phyloP scores from a whole-genome alignment of 768 basidiomycete genomes.

The Macrolepiota dolichaula region DNA sequence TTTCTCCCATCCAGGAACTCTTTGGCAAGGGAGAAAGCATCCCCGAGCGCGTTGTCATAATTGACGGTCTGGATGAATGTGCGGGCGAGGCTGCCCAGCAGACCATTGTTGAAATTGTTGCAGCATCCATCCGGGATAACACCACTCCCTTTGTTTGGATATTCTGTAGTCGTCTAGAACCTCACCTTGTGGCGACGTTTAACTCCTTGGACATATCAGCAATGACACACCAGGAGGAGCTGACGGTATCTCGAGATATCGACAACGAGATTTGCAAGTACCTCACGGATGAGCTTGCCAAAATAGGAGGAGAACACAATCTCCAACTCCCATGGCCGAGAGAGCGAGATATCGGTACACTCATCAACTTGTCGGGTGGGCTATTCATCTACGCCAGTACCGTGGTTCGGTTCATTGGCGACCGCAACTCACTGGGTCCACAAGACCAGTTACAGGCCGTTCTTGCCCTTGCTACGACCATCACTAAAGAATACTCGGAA shows the following conservation, averaged over 20 bases:
- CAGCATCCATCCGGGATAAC: not conserved
- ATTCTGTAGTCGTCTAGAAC: constrained; percentile 24
- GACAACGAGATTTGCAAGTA: not conserved
- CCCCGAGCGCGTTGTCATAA: not conserved
- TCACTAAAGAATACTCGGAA: not conserved
- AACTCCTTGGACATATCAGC: not conserved
- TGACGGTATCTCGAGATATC: not conserved
- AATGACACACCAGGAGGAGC: not conserved
- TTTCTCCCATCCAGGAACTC: constrained; percentile 8
- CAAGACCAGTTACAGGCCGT: not conserved
- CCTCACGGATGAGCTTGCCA: not conserved
- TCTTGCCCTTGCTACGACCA: not conserved
- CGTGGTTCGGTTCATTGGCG: not conserved
- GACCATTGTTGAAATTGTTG: not conserved
- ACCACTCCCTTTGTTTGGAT: constrained; percentile 18
- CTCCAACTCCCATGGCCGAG: not conserved
- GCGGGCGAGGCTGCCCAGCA: not conserved
- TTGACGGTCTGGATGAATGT: constrained; percentile 28
- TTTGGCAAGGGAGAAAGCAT: constrained; percentile 14
- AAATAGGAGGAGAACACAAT: not conserved
- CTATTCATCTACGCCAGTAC: not conserved
- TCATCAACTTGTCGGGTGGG: not conserved
- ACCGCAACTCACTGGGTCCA: not conserved
- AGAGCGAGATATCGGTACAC: not conserved
- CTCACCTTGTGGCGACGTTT: constrained; percentile 16